Base-by-base conservation (phyloP, 2,329 filamentous ascomycete species). In the Venturia nashicola region DNA sequence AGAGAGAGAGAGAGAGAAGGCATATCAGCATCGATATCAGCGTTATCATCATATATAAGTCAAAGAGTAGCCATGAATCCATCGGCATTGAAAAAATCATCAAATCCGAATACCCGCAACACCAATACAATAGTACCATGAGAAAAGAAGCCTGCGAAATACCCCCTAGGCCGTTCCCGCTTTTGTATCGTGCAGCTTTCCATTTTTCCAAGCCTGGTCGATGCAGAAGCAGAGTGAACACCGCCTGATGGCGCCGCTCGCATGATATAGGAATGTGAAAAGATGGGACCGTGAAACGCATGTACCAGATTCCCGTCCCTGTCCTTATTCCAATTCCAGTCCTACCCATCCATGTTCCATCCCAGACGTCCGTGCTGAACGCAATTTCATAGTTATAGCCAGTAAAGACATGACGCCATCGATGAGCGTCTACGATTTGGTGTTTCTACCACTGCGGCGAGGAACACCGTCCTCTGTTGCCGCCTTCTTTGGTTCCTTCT, bases 391-490 rank as follows among this genome's bases (percentile, higher is more conserved):
- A 27, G 11, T 23, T 36, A 7, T n/a, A 20, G 3, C 46, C 8
- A 27, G 12, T 34, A 2, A 57, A 23, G 16, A 32, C 20, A 23
- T 16, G 8, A 18, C 18, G 27, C 20, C 48, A 11, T 60, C 23
- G 36, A 11, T n/a, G 39, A 6, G 11, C 6, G 14, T 27, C 12
- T 63, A 46, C 18, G 57, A 44, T 61, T 69, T 7, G 11, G 36
- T 69, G 67, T 77, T 77, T 65, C 79, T 72, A 34, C 72, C 74
- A 59, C 77, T 79, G 63, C 79, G 76, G 64, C 79, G 71, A 36
- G 78, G 78, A 72, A 79, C 73, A 54, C 79, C 78, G 63, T 76
- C 73, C 61, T 75, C 78, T 39, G 79, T 80, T 12, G 79, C 78
- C 42, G 79, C 77, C 68, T 76, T 76, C 76, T 81, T 66, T 36